phyloP scores from a whole-genome alignment of 345 rosid species.

The Camelina hispida region DNA sequence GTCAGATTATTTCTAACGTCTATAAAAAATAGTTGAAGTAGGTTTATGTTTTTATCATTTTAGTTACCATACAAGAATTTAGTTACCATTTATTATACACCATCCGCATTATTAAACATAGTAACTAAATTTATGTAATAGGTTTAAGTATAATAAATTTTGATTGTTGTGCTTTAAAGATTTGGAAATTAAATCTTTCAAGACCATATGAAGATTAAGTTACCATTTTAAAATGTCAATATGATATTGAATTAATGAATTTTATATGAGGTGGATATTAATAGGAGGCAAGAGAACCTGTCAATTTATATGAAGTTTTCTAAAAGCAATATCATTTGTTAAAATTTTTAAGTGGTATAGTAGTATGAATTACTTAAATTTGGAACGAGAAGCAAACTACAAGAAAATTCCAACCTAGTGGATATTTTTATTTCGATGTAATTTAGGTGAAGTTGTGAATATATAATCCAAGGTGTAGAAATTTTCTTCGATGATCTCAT shows the following conservation, averaged over 20 bases:
- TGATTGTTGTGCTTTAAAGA: not conserved
- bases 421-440: not conserved
- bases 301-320: slow-evolving; percentile 9
- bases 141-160: not conserved
- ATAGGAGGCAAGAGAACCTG: not conserved
- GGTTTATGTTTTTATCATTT: not conserved
- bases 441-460: slow-evolving; percentile 26
- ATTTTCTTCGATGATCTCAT: slow-evolving; percentile 52
- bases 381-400: not conserved
- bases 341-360: not conserved
- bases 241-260: not conserved
- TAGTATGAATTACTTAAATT: not conserved
- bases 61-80: not conserved
- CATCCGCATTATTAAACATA: not conserved
- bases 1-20: too few species aligned
- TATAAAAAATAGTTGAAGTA: too few species aligned
- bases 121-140: not conserved
- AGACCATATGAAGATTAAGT: not conserved
- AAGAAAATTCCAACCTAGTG: not conserved
- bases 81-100: not conserved
- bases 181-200: not conserved
- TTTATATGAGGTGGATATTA: not conserved
- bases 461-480: slow-evolving; percentile 38
- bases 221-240: too few species aligned
- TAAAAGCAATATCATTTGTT: slow-evolving; percentile 5